phyloP scores from a whole-genome alignment of 2,329 filamentous ascomycete species.

The Endoconidiophora polonica region DNA sequence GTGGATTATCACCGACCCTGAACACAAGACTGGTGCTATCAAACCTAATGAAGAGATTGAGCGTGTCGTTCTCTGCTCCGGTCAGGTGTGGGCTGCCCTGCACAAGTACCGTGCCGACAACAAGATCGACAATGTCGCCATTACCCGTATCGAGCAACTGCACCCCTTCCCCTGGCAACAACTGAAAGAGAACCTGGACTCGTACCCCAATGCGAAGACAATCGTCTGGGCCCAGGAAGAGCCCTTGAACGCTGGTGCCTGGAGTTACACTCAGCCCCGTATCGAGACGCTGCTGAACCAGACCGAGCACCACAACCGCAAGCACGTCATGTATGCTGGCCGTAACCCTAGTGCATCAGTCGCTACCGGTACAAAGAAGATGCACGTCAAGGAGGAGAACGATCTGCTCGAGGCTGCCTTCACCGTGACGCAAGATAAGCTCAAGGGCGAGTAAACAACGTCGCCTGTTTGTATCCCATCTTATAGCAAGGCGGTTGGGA shows the following conservation, averaged over 20 bases:
- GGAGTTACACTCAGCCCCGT: conserved; percentile 92
- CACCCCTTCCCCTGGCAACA: conserved; percentile 98
- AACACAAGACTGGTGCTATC: conserved; percentile 60
- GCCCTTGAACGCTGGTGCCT: conserved; percentile 90
- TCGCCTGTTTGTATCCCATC: too few relatives aligned
- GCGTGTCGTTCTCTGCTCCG: conserved; percentile 83
- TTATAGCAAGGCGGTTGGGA: too few relatives aligned
- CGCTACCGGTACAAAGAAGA: conserved; percentile 77
- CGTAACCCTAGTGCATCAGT: conserved; percentile 86
- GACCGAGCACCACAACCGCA: conserved; percentile 80
- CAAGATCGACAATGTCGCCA: conserved; percentile 74
- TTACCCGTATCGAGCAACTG: conserved; percentile 92
- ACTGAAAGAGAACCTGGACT: conserved; percentile 89
- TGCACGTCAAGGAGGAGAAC: conserved; percentile 83
- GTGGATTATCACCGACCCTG: conserved; percentile 88
- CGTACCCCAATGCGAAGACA: conserved; percentile 92
- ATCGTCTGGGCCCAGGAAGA: conserved; percentile 98
- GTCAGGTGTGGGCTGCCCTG: conserved; percentile 83
- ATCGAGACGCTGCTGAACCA: conserved; percentile 93
- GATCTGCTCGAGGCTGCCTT: conserved; percentile 57
- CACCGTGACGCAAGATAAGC: conserved; percentile 48
- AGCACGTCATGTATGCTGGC: conserved; percentile 94
- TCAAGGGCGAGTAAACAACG: conserved; percentile 42
- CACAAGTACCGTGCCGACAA: conserved; percentile 81
- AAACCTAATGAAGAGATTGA: conserved; percentile 73